A percentile compares a stretch with the other conserved stretches of the same genome.
phyloP scores from a whole-genome alignment of 139 green algal genomes.

The Chlamydomonas incerta region DNA sequence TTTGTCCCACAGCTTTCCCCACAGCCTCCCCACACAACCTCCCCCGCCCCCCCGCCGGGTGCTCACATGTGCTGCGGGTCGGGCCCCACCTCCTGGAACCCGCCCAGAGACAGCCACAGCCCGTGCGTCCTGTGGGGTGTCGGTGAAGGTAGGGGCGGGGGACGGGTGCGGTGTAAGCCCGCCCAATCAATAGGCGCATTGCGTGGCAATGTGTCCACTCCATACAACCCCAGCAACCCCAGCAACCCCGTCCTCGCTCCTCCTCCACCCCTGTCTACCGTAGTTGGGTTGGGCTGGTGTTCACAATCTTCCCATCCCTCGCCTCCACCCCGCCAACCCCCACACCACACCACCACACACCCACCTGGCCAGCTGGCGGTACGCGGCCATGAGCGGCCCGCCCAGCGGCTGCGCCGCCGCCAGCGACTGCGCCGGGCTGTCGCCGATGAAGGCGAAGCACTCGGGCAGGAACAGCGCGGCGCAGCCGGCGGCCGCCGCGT shows the following conservation, averaged over 20 bases:
- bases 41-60: too few relatives aligned
- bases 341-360: neutral
- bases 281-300: too few relatives aligned
- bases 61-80: slow-evolving; percentile 73
- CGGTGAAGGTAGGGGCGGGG: neutral
- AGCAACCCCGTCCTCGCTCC: too few relatives aligned
- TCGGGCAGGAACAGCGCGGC: slow-evolving; percentile 95
- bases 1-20: neutral
- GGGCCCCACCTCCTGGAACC: slow-evolving; percentile 86
- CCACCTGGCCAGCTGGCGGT: slow-evolving; percentile 77
- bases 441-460: slow-evolving; percentile 93
- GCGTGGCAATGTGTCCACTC: too few relatives aligned
- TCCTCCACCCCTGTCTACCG: too few relatives aligned
- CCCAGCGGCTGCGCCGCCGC: slow-evolving; percentile 80
- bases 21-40: neutral
- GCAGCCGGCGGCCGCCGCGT: slow-evolving; percentile 57
- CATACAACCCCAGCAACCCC: too few relatives aligned
- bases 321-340: neutral
- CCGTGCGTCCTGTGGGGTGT: slow-evolving; percentile 49
- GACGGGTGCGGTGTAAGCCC: too few relatives aligned
- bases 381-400: slow-evolving; percentile 81
- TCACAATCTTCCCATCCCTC: neutral
- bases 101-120: slow-evolving; percentile 95
- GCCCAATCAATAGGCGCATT: too few relatives aligned
- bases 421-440: slow-evolving; percentile 70